A percentile compares a stretch with the other conserved stretches of the same genome.
These are phyloP conservation scores for Megacollybia marginata DNA, from an alignment of 768 basidiomycete species.

Conservation along the genomic window DNA sequence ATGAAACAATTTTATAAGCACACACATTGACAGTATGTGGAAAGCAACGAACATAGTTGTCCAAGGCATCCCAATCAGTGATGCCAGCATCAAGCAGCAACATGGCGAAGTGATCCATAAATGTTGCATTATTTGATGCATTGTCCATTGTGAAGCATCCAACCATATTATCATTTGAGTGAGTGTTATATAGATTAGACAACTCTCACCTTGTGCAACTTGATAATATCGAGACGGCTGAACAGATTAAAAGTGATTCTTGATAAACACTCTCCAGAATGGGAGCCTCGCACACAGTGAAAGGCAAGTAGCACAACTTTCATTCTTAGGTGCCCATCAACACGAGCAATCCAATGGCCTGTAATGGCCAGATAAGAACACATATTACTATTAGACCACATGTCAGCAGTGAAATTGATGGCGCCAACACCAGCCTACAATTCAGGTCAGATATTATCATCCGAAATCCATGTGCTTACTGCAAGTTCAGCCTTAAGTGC, in stretches of 20 bases:
- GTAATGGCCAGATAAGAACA: too few relatives aligned
- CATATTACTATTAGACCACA: constrained; percentile 4
- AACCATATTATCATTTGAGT: constrained; percentile 2
- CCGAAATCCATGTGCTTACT: too few relatives aligned
- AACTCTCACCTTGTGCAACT: neutral
- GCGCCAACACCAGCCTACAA: constrained; percentile 1
- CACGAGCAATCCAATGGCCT: constrained; percentile 3
- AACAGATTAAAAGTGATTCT: neutral
- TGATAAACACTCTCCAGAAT: neutral
- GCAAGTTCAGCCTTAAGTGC: neutral
- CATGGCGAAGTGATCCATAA: constrained; percentile 6
- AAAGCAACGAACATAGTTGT: constrained; percentile 3
- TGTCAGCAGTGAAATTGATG: constrained; percentile 7
- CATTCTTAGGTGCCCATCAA: neutral
- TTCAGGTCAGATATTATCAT: too few relatives aligned
- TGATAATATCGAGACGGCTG: neutral
- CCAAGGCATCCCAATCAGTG: neutral
- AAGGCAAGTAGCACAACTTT: neutral
- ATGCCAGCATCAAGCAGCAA: too few relatives aligned
- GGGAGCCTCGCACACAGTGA: neutral
- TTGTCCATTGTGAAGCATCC: constrained; percentile 16
- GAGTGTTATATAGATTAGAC: neutral
- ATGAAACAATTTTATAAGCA: too few relatives aligned
- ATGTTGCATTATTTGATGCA: constrained; percentile 12
- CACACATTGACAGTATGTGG: constrained; percentile 4